Conservation (phyloP, 2,329 filamentous ascomycete genomes). For the Tolypocladium ovalisporum region DNA sequence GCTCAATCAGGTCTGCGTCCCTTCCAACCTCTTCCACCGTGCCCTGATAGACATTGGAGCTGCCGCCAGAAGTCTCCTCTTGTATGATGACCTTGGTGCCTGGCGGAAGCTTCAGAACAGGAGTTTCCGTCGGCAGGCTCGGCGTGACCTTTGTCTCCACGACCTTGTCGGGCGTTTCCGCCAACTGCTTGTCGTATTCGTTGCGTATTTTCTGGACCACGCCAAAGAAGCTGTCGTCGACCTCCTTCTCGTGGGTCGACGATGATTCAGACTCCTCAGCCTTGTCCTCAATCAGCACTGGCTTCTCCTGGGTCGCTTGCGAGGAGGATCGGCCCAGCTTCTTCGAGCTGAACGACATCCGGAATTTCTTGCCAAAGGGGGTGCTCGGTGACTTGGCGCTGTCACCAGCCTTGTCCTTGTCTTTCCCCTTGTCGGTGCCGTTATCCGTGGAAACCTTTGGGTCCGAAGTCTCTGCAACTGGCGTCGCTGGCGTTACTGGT, state of each 20-base stretch:
- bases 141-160: constrained; percentile 58
- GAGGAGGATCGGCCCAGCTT: constrained; percentile 65
- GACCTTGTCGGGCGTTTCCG: constrained; percentile 39
- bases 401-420: constrained; percentile 31
- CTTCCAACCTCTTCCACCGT: constrained; percentile 68
- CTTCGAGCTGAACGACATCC: constrained; percentile 74
- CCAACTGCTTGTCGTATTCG: constrained; percentile 59
- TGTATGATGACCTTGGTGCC: constrained; percentile 59
- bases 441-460: constrained; percentile 37
- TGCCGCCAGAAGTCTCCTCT: constrained; percentile 55
- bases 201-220: constrained; percentile 62
- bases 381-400: constrained; percentile 48
- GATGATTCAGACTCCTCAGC: constrained; percentile 55
- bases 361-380: constrained; percentile 78
- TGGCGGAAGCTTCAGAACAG: constrained; percentile 60
- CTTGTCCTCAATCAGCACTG: constrained; percentile 65
- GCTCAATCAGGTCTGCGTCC: constrained; percentile 76
- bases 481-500: not conserved
- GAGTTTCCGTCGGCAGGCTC: constrained; percentile 62
- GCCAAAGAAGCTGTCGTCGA: constrained; percentile 66
- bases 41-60: constrained; percentile 81
- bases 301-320: constrained; percentile 52
- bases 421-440: constrained; percentile 34
- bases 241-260: constrained; percentile 56
- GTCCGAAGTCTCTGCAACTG: constrained; percentile 30